These are phyloP conservation scores for Dipteronia dyeriana DNA, from an alignment of 345 rosid genomes.

Conservation along the genomic window DNA sequence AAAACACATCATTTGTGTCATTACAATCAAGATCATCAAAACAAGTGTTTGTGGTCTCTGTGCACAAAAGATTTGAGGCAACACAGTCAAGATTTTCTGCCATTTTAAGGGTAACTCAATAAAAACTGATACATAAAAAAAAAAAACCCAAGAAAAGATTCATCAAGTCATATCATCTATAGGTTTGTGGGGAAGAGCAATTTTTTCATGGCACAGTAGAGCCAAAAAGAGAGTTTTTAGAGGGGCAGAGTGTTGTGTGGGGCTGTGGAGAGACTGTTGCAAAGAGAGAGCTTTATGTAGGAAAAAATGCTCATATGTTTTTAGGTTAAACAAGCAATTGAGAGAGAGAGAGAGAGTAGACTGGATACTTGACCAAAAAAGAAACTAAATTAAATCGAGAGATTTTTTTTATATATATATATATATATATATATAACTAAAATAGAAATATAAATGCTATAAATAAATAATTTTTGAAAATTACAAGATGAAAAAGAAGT, in stretches of 20 bases:
- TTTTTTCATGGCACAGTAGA: constrained; percentile 8
- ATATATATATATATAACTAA: no score
- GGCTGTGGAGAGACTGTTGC: constrained; percentile 21
- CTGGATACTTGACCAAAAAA: not conserved
- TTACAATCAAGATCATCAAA: constrained; percentile 38
- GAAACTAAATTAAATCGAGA: not conserved
- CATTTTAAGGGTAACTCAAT: constrained; percentile 36
- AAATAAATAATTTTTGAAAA: not conserved
- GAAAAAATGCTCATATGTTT: constrained; percentile 16
- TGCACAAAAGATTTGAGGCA: constrained; percentile 47
- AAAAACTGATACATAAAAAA: constrained; percentile 2
- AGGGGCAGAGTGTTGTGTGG: constrained; percentile 13
- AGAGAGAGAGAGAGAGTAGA: not conserved
- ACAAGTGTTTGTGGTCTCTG: constrained; percentile 43
- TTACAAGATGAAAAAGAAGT: not conserved
- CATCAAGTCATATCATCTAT: constrained; percentile 27
- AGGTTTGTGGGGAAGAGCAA: constrained; percentile 29
- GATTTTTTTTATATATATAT: not conserved
- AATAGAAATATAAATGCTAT: not conserved
- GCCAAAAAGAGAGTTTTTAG: constrained; percentile 23
- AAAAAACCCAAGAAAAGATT: constrained; percentile 23
- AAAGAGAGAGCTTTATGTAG: constrained; percentile 38
- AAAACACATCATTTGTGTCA: constrained; percentile 24
- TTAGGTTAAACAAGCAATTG: constrained; percentile 37
- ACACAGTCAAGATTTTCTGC: constrained; percentile 49